A percentile compares a stretch with the other conserved stretches of the same genome.
Evolutionary conservation across 129 eudicot species (phyloP).

Genomic region (Kitagawia praeruptora): DNA sequence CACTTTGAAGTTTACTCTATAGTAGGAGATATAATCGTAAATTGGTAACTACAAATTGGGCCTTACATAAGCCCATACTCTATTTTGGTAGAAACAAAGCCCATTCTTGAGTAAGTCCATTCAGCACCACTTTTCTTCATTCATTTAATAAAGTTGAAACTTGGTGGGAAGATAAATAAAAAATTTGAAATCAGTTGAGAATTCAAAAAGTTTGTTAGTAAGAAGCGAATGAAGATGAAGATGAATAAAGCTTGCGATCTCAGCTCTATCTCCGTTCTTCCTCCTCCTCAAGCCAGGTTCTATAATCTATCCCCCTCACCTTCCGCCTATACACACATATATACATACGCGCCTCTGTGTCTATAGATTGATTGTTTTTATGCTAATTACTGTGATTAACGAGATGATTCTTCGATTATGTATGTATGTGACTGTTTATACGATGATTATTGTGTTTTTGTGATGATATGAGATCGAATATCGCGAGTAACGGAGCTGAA

Average conservation of each 20-base stretch:
- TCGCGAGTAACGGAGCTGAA: not conserved
- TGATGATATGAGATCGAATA: not conserved
- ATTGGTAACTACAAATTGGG: not conserved
- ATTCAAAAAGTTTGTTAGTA: not conserved
- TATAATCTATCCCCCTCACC: not conserved
- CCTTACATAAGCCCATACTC: not conserved
- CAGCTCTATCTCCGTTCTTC: slow-evolving; percentile 60
- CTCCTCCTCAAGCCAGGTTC: slow-evolving; percentile 55
- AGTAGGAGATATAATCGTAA: too few relatives aligned
- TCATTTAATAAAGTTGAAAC: not conserved
- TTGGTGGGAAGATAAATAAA: not conserved
- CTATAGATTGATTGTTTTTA: too few relatives aligned
- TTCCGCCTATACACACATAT: not conserved
- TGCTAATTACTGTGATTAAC: not conserved
- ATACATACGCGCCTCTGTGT: too few relatives aligned
- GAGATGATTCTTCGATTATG: not conserved
- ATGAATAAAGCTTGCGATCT: slow-evolving; percentile 64
- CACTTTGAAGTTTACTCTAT: too few relatives aligned
- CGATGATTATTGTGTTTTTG: not conserved
- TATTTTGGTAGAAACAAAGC: not conserved
- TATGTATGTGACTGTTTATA: not conserved
- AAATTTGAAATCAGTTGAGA: not conserved
- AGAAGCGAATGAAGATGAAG: slow-evolving; percentile 6
- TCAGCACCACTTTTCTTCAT: not conserved
- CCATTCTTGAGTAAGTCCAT: not conserved